Conservation (phyloP, 2,329 filamentous ascomycete genomes). For the Calonectria pauciramosa region DNA sequence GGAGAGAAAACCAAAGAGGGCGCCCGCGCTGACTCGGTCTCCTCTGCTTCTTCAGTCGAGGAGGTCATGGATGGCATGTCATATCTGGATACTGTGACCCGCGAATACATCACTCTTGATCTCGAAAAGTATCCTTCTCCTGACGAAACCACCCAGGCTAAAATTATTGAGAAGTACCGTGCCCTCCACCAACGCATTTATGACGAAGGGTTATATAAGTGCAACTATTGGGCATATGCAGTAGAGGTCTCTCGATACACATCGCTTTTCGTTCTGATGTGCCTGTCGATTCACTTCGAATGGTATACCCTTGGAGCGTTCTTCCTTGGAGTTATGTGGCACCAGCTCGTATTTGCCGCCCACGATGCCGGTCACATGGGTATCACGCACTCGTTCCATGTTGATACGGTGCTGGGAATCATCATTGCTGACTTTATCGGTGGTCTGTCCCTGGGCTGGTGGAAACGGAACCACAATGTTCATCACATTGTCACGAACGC, state of each 20-base stretch:
- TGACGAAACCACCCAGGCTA: conserved; percentile 79
- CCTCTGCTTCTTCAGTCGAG: conserved; percentile 70
- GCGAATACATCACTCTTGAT: conserved; percentile 82
- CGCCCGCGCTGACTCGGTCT: conserved; percentile 64
- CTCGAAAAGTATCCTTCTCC: conserved; percentile 84
- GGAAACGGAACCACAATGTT: conserved; percentile 96
- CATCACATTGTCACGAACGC: conserved; percentile 97
- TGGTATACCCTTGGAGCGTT: conserved; percentile 80
- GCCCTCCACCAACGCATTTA: conserved; percentile 78
- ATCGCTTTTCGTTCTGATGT: conserved; percentile 70
- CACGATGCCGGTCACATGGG: conserved; percentile 98
- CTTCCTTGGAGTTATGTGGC: conserved; percentile 89
- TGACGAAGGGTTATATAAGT: conserved; percentile 83
- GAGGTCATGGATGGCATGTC: conserved; percentile 68
- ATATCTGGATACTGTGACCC: conserved; percentile 80
- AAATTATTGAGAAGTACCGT: conserved; percentile 87
- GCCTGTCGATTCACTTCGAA: conserved; percentile 71
- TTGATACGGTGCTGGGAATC: conserved; percentile 89
- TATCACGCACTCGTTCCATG: conserved; percentile 90
- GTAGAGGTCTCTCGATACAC: conserved; percentile 81
- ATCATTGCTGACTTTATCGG: conserved; percentile 91
- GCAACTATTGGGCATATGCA: conserved; percentile 85
- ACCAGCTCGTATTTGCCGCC: conserved; percentile 92
- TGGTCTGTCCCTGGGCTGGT: conserved; percentile 93
- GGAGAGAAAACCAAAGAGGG: conserved; percentile 26